Conservation (phyloP, 306 rosid species). For the Fagus sylvatica region DNA sequence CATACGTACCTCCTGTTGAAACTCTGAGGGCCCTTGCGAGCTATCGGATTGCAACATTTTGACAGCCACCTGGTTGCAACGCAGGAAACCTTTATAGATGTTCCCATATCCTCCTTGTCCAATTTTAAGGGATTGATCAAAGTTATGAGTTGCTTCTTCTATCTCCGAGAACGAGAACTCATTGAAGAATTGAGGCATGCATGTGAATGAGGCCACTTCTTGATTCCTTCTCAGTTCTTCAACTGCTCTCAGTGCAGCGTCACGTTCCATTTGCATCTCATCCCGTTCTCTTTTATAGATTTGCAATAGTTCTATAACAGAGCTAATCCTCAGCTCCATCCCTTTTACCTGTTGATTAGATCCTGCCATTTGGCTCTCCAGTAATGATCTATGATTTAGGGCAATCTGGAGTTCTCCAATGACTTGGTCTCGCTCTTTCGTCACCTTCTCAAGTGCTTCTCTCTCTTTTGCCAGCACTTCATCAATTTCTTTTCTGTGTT, state of each 20-base stretch:
- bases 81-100: no score
- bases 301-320: constrained; percentile 47
- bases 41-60: no score
- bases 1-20: constrained; percentile 89
- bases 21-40: constrained; percentile 23
- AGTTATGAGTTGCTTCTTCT: constrained; percentile 42
- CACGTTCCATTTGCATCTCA: no score
- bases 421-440: constrained; percentile 27
- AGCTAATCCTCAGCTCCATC: constrained; percentile 51
- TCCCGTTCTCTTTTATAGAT: constrained; percentile 56
- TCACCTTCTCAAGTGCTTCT: constrained; percentile 12
- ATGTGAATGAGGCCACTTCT: neutral
- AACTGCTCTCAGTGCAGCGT: neutral
- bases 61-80: no score
- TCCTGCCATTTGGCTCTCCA: constrained; percentile 58
- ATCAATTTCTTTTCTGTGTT: no score
- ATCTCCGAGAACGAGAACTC: constrained; percentile 46
- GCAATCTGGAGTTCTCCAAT: constrained; percentile 54
- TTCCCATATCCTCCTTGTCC: constrained; percentile 64
- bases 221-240: neutral
- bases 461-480: neutral
- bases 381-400: constrained; percentile 41
- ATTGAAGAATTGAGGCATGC: constrained; percentile 37
- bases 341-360: constrained; percentile 43
- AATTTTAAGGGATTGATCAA: constrained; percentile 41